Base-by-base conservation (phyloP, 306 rosid species). In the Trifolium dubium region DNA sequence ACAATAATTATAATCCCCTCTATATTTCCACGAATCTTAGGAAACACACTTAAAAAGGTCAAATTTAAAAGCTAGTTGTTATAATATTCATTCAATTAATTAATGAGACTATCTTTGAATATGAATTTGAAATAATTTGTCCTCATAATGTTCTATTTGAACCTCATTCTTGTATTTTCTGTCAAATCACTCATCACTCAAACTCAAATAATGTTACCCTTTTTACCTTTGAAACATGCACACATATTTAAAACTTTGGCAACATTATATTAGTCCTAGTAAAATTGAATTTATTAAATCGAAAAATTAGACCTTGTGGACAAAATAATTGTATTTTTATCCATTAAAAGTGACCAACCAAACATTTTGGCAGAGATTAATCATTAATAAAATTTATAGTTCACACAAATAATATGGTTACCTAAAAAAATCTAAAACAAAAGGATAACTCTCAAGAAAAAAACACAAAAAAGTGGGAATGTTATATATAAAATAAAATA, bases 111-210 rank as follows among this genome's bases (percentile, higher is more conserved):
- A 19, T 32, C 58, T 60, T 73, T 67, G 72, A 72, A 73, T 15
- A 23, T n/a, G 10, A 40, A 39, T 71, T 31, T 78, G 44, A 70
- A 70, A 49, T 50, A 58, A 35, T 64, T 39, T 31, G 72, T 71
- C 14, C 69, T 71, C 74, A 79, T 70, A 50, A 78, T 78, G 47
- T 8, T 41, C 74, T 12, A 2, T 18, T 79, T 71, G 86, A 79
- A 75, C 73, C 47, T 44, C 29, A 44, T 12, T 40, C 19, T n/a
- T 44, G 32, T 69, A 74, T 64, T 79, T 83, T 74, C 70, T 3
- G 29, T 66, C 71, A 66, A 39, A 60, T 69, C 40, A 67, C 34
- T 39, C 76, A 41, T 72, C 58, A 60, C 37, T 64, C 75, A 77
- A 73, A 60, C 37, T 64, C 75, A 77, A 73, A 80, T 58, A 5